A percentile compares a stretch with the other conserved stretches of the same genome.
Evolutionary conservation across 179 eudicot species (phyloP).

Genomic region (Silene noctiflora): DNA sequence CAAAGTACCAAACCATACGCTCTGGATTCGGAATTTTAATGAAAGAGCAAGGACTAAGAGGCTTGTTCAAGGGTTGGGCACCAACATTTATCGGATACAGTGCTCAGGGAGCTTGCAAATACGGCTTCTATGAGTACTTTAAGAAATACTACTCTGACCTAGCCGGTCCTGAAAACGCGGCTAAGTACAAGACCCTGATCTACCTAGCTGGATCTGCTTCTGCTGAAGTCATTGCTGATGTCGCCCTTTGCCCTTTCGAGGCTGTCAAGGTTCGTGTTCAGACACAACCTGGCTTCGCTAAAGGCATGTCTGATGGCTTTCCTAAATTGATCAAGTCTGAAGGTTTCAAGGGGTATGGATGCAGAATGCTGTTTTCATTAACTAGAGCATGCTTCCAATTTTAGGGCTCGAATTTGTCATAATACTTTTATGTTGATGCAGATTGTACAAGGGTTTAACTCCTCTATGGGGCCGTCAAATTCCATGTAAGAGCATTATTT

Average conservation of each 20-base stretch:
- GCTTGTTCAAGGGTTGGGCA: conserved; percentile 73
- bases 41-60: conserved; percentile 64
- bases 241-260: conserved; percentile 78
- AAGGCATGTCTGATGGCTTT: conserved; percentile 69
- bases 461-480: conserved; percentile 96
- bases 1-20: conserved; percentile 53
- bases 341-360: conserved; percentile 63
- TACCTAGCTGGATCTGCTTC: conserved; percentile 75
- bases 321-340: conserved; percentile 61
- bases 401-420: not conserved
- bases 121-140: conserved; percentile 67
- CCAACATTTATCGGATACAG: conserved; percentile 80
- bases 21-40: conserved; percentile 58
- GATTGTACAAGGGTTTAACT: conserved; percentile 72
- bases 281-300: conserved; percentile 76
- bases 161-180: conserved; percentile 66
- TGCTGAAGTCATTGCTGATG: conserved; percentile 66
- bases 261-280: conserved; percentile 87
- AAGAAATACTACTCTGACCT: conserved; percentile 76
- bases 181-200: conserved; percentile 62
- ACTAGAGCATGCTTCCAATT: not conserved
- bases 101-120: conserved; percentile 76
- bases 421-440: conserved; percentile 22
- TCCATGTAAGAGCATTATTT: conserved; percentile 51
- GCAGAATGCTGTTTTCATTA: not conserved